Conservation (phyloP, 768 basidiomycete genomes). For the Kwoniella europaea region DNA sequence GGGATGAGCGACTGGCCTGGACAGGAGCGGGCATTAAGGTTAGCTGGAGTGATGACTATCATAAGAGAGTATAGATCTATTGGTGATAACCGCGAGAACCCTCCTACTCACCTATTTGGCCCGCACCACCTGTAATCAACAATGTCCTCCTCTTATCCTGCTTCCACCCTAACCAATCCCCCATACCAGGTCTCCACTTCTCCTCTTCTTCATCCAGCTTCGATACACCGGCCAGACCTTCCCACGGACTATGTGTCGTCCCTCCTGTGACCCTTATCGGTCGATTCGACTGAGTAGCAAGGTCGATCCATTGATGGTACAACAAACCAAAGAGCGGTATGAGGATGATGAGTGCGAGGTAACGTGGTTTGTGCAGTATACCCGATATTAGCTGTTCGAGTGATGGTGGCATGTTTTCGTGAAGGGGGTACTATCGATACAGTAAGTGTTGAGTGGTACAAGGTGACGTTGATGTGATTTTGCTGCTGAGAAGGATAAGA, state of each 20-base stretch:
- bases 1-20: conserved; percentile 44
- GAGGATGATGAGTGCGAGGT: conserved; percentile 16
- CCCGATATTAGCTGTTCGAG: background rate
- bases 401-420: conserved; percentile 6
- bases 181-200: conserved; percentile 3
- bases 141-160: conserved; percentile 30
- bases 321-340: conserved; percentile 9
- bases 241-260: conserved; percentile 21
- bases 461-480: background rate
- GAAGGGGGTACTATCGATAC: background rate
- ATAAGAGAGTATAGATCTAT: no score
- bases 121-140: conserved; percentile 49
- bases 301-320: conserved; percentile 3
- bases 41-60: no score
- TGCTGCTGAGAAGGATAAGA: background rate
- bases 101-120: conserved; percentile 39
- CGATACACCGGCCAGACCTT: conserved; percentile 12
- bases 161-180: conserved; percentile 20
- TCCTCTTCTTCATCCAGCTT: conserved; percentile 13
- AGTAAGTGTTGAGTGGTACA: background rate
- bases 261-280: conserved; percentile 13
- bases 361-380: conserved; percentile 21
- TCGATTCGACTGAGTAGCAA: background rate
- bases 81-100: no score
- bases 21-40: background rate